Evolutionary conservation across 2,329 filamentous ascomycete species (phyloP).

Genomic region (Aspergillus pseudoterreus): DNA sequence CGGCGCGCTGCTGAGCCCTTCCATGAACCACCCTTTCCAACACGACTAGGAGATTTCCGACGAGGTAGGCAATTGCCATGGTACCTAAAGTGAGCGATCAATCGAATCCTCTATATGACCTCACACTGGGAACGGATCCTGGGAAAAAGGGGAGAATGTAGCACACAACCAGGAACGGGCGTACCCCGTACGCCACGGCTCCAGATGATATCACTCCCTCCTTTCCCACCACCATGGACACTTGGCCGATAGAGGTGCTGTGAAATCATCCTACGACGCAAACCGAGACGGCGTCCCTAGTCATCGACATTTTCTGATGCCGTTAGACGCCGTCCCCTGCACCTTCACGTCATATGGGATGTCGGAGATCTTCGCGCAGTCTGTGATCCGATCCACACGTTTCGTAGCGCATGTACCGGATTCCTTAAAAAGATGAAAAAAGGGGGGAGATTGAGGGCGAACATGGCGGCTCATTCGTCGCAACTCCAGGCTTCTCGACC

Average conservation of each 20-base stretch:
- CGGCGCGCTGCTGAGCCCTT: not conserved
- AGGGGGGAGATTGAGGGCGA: not conserved
- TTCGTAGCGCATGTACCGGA: not conserved
- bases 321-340: not conserved
- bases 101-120: too few species aligned
- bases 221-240: not conserved
- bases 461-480: not conserved
- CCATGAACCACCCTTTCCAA: too few species aligned
- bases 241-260: not conserved
- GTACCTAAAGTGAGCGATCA: too few species aligned
- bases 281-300: not conserved
- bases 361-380: not conserved
- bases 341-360: not conserved
- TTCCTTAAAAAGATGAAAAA: not conserved
- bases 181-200: not conserved
- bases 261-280: not conserved
- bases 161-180: not conserved
- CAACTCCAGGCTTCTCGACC: not conserved
- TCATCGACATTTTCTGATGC: not conserved
- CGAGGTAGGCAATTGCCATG: too few species aligned
- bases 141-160: not conserved
- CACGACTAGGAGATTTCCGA: too few species aligned
- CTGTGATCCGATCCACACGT: constrained; percentile 1
- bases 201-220: not conserved
- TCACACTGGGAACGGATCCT: too few species aligned